A percentile compares a stretch with the other conserved stretches of the same genome.
Evolutionary conservation across 371 early-diverging fungal species (phyloP).

Genomic region (Mortierella sp.): DNA sequence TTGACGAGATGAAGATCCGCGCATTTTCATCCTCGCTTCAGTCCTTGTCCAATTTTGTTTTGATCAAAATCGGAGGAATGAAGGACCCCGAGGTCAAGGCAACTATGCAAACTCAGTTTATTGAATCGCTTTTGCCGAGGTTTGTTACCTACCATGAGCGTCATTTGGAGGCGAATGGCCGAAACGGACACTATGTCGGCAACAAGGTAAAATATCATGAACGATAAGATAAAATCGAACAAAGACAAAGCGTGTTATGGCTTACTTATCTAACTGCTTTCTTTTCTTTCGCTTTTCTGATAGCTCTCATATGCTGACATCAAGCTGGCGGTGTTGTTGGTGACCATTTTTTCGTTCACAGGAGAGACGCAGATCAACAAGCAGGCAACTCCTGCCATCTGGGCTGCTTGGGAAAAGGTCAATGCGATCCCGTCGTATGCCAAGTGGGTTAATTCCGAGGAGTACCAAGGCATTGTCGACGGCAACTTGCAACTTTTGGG

Average conservation of each 20-base stretch:
- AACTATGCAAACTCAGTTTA: constrained; percentile 23
- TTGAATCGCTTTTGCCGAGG: constrained; percentile 21
- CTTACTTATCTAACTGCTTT: neutral
- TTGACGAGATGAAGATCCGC: constrained; percentile 42
- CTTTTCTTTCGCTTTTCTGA: neutral
- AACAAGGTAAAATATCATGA: constrained; percentile 26
- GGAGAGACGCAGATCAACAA: constrained; percentile 32
- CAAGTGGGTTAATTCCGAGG: constrained; percentile 33
- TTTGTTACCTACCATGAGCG: constrained; percentile 31
- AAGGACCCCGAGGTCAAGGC: constrained; percentile 35
- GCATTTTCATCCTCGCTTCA: constrained; percentile 29
- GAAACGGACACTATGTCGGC: constrained; percentile 37
- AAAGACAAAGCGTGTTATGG: neutral
- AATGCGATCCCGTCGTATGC: constrained; percentile 30
- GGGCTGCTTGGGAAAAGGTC: constrained; percentile 40
- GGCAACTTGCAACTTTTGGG: constrained; percentile 29
- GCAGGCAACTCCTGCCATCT: constrained; percentile 38
- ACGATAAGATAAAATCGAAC: too few species aligned
- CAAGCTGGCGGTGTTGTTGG: constrained; percentile 19
- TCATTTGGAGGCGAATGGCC: constrained; percentile 34
- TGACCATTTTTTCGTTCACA: constrained; percentile 17
- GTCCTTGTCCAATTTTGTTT: constrained; percentile 13
- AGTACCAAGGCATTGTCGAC: constrained; percentile 9
- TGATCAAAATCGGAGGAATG: constrained; percentile 19
- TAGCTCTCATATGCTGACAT: constrained; percentile 36